Evolutionary conservation across 257 asterid species (phyloP).

Genomic region (Mentha longifolia): DNA sequence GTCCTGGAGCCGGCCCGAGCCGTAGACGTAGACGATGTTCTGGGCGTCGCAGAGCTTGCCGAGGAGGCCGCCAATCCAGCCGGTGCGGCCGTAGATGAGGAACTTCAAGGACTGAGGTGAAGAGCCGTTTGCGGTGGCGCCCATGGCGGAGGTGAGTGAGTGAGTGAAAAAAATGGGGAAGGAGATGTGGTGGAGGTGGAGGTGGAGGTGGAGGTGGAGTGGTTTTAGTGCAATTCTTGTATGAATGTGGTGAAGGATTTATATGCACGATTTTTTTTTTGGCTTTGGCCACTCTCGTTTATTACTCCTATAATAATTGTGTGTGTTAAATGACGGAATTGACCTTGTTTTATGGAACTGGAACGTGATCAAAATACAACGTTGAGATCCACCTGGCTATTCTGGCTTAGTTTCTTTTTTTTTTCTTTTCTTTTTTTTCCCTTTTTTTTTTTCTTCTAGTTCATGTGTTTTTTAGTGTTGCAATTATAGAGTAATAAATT

Average conservation of each 20-base stretch:
- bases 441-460: no score
- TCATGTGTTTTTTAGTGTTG: no score
- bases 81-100: conserved; percentile 83
- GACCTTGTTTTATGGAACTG: not conserved
- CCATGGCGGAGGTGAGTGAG: conserved; percentile 44
- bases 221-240: not conserved
- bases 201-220: no score
- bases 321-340: not conserved
- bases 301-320: not conserved
- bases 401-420: no score
- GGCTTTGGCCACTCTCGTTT: conserved; percentile 4
- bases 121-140: conserved; percentile 67
- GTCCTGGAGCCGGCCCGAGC: conserved; percentile 77
- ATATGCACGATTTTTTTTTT: not conserved
- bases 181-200: conserved; percentile 15
- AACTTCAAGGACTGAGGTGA: conserved; percentile 57
- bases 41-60: conserved; percentile 84
- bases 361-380: not conserved
- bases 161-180: not conserved
- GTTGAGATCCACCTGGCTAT: no score
- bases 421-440: no score
- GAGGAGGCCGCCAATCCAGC: conserved; percentile 85
- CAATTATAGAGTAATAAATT: no score
- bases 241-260: conserved; percentile 19
- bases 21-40: conserved; percentile 58